phyloP scores from a whole-genome alignment of 192 early-diverging fungal genomes.

The Gryganskiella cystojenkinii region DNA sequence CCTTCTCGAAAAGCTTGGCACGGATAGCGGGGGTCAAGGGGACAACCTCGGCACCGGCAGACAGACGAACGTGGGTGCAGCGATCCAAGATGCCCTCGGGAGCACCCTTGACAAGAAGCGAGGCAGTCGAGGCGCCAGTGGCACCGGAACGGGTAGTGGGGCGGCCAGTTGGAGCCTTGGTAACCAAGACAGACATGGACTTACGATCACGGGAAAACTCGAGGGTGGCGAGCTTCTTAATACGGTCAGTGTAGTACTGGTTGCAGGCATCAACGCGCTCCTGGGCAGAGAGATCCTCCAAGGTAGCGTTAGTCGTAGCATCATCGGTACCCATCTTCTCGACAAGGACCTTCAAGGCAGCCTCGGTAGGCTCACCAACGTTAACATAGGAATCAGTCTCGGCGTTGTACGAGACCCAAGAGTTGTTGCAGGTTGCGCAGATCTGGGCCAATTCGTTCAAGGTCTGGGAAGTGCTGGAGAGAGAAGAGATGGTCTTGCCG shows the following conservation, averaged over 20 bases:
- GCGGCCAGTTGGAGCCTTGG: constrained; percentile 32
- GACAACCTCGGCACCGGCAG: constrained; percentile 56
- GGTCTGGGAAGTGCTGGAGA: constrained; percentile 64
- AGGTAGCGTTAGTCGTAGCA: constrained; percentile 68
- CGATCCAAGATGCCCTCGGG: constrained; percentile 93
- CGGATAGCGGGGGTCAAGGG: constrained; percentile 75
- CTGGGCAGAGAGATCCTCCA: constrained; percentile 58
- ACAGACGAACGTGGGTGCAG: constrained; percentile 72
- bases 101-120: constrained; percentile 94
- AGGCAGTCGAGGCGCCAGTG: constrained; percentile 24
- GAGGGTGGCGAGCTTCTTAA: constrained; percentile 67
- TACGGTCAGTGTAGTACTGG: constrained; percentile 76
- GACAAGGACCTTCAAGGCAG: constrained; percentile 91
- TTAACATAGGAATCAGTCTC: constrained; percentile 70
- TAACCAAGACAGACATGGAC: constrained; percentile 94
- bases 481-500: constrained; percentile 57
- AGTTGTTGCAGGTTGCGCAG: constrained; percentile 92
- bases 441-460: constrained; percentile 84
- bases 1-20: constrained; percentile 68
- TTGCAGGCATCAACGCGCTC: constrained; percentile 77
- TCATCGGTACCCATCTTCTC: constrained; percentile 93
- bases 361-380: constrained; percentile 99
- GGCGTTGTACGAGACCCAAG: constrained; percentile 84
- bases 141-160: constrained; percentile 39
- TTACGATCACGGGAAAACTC: constrained; percentile 99